Evolutionary conservation across 805 yeast genomes (phyloP).

Genomic region (Schwanniomyces yamadae): DNA sequence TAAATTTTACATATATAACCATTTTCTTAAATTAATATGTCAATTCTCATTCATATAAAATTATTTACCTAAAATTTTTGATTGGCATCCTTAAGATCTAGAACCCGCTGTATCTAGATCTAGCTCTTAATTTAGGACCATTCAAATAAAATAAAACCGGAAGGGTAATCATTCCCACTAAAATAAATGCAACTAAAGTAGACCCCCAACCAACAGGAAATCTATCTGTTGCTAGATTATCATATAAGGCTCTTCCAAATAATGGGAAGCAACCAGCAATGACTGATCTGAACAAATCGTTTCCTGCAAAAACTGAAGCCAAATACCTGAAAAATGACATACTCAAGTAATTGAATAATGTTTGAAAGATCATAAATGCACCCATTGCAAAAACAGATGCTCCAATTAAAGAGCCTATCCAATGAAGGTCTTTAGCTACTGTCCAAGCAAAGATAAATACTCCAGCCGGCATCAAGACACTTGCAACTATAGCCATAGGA

Average conservation of each 20-base stretch:
- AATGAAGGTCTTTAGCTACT: constrained; percentile 34
- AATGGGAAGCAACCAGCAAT: constrained; percentile 63
- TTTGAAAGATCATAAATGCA: constrained; percentile 47
- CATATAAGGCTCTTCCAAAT: constrained; percentile 57
- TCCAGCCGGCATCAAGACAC: constrained; percentile 17
- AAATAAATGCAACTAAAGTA: constrained; percentile 47
- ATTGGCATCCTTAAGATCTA: no score
- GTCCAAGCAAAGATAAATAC: constrained; percentile 51
- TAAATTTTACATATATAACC: neutral
- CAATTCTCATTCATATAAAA: neutral
- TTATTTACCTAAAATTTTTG: no score
- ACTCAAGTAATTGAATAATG: constrained; percentile 47
- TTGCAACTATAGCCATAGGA: constrained; percentile 35
- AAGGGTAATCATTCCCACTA: constrained; percentile 42
- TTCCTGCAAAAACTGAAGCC: constrained; percentile 62
- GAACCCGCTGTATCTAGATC: constrained; percentile 30
- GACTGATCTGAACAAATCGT: constrained; percentile 48
- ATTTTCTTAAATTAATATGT: neutral
- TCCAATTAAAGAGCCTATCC: constrained; percentile 46
- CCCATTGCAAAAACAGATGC: constrained; percentile 36
- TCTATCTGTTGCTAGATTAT: constrained; percentile 45
- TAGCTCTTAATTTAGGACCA: constrained; percentile 46
- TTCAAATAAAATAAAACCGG: constrained; percentile 46
- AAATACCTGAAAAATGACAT: constrained; percentile 46
- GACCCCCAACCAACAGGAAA: constrained; percentile 65